Evolutionary conservation across 441 rosid genomes (phyloP).

Genomic region (Populus trichocarpa): DNA sequence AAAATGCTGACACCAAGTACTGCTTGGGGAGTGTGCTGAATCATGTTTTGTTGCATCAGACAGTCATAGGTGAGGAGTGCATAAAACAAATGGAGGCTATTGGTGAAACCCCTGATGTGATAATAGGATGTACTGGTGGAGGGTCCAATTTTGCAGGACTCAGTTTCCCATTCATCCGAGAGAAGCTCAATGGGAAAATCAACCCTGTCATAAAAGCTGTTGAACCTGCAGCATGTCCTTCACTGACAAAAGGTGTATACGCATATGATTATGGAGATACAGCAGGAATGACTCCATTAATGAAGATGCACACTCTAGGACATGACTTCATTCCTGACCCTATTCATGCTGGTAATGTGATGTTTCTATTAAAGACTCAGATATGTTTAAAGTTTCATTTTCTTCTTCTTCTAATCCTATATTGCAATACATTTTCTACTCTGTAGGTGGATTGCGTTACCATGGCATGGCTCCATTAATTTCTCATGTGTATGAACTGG

Average conservation of each 20-base stretch:
- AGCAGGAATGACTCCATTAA: constrained; percentile 88
- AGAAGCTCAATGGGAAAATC: constrained; percentile 80
- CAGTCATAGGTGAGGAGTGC: constrained; percentile 91
- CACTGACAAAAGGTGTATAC: constrained; percentile 76
- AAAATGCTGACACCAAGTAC: constrained; percentile 67
- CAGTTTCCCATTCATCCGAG: constrained; percentile 87
- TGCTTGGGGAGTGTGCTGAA: constrained; percentile 90
- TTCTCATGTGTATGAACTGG: constrained; percentile 78
- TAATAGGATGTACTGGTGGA: constrained; percentile 93
- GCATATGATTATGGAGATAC: constrained; percentile 87
- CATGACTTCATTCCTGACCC: constrained; percentile 97
- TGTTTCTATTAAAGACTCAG: background rate
- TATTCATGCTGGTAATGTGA: constrained; percentile 71
- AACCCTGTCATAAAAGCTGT: constrained; percentile 78
- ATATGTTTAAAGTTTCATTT: background rate
- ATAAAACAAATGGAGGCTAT: constrained; percentile 75
- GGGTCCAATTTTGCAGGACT: constrained; percentile 95
- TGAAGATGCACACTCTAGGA: constrained; percentile 99
- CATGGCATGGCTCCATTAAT: constrained; percentile 94
- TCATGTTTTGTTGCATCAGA: constrained; percentile 91
- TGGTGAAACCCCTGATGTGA: constrained; percentile 82
- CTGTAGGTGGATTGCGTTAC: constrained; percentile 78
- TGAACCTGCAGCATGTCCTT: constrained; percentile 93
- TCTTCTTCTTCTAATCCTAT: constrained; percentile 12
- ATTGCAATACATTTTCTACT: constrained; percentile 9